These are phyloP conservation scores for Syncephalastrum monosporum DNA, from an alignment of 371 early-diverging fungal species.

Conservation along the genomic window DNA sequence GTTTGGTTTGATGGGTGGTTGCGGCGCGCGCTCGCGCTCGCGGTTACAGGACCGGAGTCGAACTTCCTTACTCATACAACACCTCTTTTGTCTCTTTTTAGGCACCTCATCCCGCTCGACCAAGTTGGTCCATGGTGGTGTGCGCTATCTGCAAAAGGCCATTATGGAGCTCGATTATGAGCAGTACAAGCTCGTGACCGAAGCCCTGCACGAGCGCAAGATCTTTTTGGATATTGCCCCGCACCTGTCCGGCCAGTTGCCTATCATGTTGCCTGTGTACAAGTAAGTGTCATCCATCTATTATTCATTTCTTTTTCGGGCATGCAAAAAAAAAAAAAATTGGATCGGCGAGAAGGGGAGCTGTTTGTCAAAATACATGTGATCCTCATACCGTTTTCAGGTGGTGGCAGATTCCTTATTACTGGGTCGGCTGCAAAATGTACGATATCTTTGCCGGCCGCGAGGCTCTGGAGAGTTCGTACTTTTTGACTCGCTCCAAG, in stretches of 20 bases:
- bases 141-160: slow-evolving; percentile 99
- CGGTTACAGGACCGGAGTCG: too few relatives aligned
- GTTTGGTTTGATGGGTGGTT: too few relatives aligned
- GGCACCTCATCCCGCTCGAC: slow-evolving; percentile 97
- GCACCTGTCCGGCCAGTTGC: slow-evolving; percentile 91
- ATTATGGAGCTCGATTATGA: slow-evolving; percentile 92
- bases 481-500: slow-evolving; percentile 83
- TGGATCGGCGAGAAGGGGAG: slow-evolving; percentile 1
- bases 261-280: slow-evolving; percentile 50
- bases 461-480: slow-evolving; percentile 85
- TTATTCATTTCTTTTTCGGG: slow-evolving; percentile 2
- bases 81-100: slow-evolving; percentile 8
- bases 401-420: slow-evolving; percentile 97
- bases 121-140: slow-evolving; percentile 99
- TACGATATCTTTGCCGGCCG: slow-evolving; percentile 95
- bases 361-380: slow-evolving; percentile 6
- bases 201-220: slow-evolving; percentile 96
- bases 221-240: slow-evolving; percentile 96
- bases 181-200: slow-evolving; percentile 96
- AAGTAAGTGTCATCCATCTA: slow-evolving; percentile 17
- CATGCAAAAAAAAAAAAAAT: slow-evolving; percentile 14
- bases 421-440: slow-evolving; percentile 94
- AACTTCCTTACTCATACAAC: too few relatives aligned
- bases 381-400: slow-evolving; percentile 29
- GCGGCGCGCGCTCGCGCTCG: too few relatives aligned